Evolutionary conservation across 2,329 filamentous ascomycete genomes (phyloP).

Genomic region (Calonectria pseudoreteaudii): DNA sequence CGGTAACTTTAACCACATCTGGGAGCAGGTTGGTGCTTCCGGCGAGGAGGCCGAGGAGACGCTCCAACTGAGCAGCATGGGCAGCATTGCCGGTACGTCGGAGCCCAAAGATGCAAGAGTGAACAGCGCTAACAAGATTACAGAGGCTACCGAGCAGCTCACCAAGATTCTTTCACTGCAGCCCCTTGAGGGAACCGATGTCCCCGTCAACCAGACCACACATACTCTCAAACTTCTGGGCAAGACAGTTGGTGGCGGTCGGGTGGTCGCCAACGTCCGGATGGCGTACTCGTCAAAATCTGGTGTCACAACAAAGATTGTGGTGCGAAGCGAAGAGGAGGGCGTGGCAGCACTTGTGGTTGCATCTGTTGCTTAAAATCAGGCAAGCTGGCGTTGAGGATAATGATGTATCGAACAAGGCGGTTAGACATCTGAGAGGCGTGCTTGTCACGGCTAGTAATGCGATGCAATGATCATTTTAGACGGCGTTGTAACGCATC

Average conservation of each 20-base stretch:
- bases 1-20: conserved; percentile 94
- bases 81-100: conserved; percentile 88
- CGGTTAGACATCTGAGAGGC: conserved; percentile 42
- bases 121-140: conserved; percentile 39
- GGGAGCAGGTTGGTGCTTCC: conserved; percentile 91
- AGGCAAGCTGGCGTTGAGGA: conserved; percentile 50
- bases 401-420: conserved; percentile 50
- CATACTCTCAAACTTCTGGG: conserved; percentile 96
- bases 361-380: conserved; percentile 80
- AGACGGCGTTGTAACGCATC: background rate
- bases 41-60: conserved; percentile 94
- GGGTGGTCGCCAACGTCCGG: conserved; percentile 86
- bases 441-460: conserved; percentile 26
- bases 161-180: conserved; percentile 89
- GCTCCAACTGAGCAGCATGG: conserved; percentile 85
- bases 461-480: conserved; percentile 26
- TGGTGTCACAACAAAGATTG: conserved; percentile 96
- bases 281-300: conserved; percentile 96
- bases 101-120: background rate
- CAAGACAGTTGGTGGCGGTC: conserved; percentile 91
- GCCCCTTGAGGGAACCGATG: conserved; percentile 92
- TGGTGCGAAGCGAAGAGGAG: conserved; percentile 91
- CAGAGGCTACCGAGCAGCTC: conserved; percentile 93
- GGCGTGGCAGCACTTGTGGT: conserved; percentile 88
- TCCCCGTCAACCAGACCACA: conserved; percentile 87